Base-by-base conservation (phyloP, 306 rosid genomes). In the Delonix regia region DNA sequence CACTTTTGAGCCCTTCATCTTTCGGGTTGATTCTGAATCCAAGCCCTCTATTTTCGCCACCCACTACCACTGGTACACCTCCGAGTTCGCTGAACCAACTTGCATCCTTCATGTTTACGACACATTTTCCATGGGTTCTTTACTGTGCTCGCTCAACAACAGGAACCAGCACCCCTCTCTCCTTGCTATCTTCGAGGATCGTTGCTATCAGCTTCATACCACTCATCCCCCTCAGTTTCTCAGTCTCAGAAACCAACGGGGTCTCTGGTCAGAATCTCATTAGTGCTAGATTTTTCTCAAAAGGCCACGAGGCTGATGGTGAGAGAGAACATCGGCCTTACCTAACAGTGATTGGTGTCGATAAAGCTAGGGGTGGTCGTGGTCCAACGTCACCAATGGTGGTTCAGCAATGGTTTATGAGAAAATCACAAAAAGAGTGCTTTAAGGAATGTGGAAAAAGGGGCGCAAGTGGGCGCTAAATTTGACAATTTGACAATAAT, bases 111-210 rank as follows among this genome's bases (percentile, higher is more conserved):
- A 90, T 45, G 69, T 85, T 0, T 90, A 90, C 81, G 90, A 88
- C 83, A 90, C 90, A 89, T 88, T 1, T 88, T 90, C 80, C 91
- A 90, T 19, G 96, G 96, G 38, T 90, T 90, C 90, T 90, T 93
- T 6, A 93, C 96, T 0, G 22, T 82, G 10, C 85, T 90, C 45
- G 30, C 70, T 18, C 47, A 82, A 0, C 74, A 75, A 1, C 87
- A 84, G 61, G 86, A 21, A 77, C 13, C 9, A 81, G 9, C 86
- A 90, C 71, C 91, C 91, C 0, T 82, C 93, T 0, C 80, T 90
- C 0, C 90, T 88, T 18, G 90, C 93, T 2, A 86, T 87, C 5
- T 81, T 87, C 34, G 80, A 88, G 74, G 96, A 90, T 57, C 86
- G 87, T 13, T 89, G 91, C 74, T 90, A 93, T 4, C 76, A 65